Conservation (phyloP, 805 yeast genomes). For the Candida cerambycidarum region DNA sequence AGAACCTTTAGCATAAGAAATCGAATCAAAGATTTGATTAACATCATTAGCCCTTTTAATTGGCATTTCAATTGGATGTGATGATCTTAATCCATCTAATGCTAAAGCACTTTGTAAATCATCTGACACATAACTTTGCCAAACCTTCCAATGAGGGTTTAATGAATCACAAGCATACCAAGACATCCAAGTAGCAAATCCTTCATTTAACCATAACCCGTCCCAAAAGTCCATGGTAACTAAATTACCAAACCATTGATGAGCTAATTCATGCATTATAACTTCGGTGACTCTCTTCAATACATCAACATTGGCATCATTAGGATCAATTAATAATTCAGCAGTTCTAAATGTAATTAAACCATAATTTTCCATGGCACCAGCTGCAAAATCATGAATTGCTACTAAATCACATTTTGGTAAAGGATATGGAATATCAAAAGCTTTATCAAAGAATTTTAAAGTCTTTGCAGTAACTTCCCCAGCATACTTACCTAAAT, state of each 20-base stretch:
- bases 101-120: conserved; percentile 72
- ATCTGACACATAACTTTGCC: conserved; percentile 80
- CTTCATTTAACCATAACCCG: conserved; percentile 86
- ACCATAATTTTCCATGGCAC: conserved; percentile 91
- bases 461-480: conserved; percentile 74
- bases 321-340: conserved; percentile 71
- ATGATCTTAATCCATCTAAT: conserved; percentile 76
- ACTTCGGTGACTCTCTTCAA: conserved; percentile 81
- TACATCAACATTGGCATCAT: conserved; percentile 60
- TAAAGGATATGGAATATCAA: conserved; percentile 73
- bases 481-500: conserved; percentile 70
- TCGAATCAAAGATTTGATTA: conserved; percentile 82
- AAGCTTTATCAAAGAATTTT: conserved; percentile 68
- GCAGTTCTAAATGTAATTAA: conserved; percentile 77
- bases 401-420: conserved; percentile 84
- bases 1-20: conserved; percentile 81
- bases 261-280: conserved; percentile 86
- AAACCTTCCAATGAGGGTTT: conserved; percentile 84
- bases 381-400: conserved; percentile 79
- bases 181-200: conserved; percentile 90
- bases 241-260: conserved; percentile 89
- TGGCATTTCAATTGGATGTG: conserved; percentile 86
- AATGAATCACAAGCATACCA: conserved; percentile 78
- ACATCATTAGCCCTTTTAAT: conserved; percentile 76
- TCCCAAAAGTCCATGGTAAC: conserved; percentile 95